Evolutionary conservation across 768 basidiomycete genomes (phyloP).

Genomic region (Kwoniella sp.): DNA sequence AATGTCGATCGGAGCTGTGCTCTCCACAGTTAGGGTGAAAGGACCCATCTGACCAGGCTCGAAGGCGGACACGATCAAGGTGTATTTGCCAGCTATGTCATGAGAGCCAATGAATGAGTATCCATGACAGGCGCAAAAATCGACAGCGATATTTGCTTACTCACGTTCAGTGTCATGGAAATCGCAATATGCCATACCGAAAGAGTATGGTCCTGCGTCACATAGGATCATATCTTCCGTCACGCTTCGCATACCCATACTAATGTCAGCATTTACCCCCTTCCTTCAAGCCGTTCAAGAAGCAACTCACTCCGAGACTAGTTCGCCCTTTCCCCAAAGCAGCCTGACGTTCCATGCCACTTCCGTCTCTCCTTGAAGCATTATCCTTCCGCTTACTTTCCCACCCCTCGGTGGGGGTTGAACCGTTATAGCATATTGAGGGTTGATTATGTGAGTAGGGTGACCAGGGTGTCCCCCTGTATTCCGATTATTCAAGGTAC

Average conservation of each 20-base stretch:
- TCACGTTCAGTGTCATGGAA: constrained; percentile 63
- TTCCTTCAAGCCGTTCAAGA: too few species aligned
- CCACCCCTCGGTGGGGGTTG: constrained; percentile 50
- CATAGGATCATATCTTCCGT: constrained; percentile 68
- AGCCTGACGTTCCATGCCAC: constrained; percentile 72
- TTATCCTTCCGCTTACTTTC: constrained; percentile 58
- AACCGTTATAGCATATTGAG: constrained; percentile 76
- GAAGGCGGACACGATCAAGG: constrained; percentile 80
- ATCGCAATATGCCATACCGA: constrained; percentile 68
- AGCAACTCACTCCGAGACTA: constrained; percentile 76
- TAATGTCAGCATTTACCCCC: too few species aligned
- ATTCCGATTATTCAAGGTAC: constrained; percentile 67
- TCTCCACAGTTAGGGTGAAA: constrained; percentile 68
- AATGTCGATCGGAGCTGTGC: constrained; percentile 66
- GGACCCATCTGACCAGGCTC: constrained; percentile 69
- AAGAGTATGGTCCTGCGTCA: constrained; percentile 78
- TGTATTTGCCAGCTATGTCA: constrained; percentile 71
- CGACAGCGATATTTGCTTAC: constrained; percentile 17
- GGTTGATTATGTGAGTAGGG: constrained; percentile 84
- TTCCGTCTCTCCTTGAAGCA: constrained; percentile 65
- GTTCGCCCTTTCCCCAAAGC: constrained; percentile 73
- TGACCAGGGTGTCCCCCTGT: constrained; percentile 81
- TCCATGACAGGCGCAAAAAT: neutral
- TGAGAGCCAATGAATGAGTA: neutral
- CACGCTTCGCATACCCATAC: too few species aligned